Base-by-base conservation (phyloP, 2,329 filamentous ascomycete species). In the Metarhizium guizhouense region DNA sequence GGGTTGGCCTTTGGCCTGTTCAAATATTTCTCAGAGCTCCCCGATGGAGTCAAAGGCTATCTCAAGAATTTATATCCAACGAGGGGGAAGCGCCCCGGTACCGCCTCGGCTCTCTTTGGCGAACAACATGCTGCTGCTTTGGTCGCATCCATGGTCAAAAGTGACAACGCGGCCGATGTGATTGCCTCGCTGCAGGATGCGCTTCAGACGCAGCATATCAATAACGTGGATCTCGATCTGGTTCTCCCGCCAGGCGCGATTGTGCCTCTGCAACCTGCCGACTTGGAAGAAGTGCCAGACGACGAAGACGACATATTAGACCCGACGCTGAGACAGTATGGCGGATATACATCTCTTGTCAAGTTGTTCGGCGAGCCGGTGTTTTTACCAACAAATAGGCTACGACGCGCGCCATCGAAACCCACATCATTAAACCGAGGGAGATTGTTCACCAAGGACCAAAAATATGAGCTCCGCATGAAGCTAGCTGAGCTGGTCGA, bases 71-170 rank as follows among this genome's bases (percentile, higher is more conserved):
- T 76, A 42, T 83, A 82, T 61, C 78, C 79, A 42, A 76, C 77
- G 14, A 71, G 78, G 63, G 77, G 76, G 25, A 77, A 81, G 56
- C 76, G 82, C 52, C 83, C 86, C 5, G 82, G 82, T 45, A 86
- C 84, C 47, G 79, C 81, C 1, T 82, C 87, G 20, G 77, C 79
- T 47, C 78, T 96, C 57, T 97, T 97, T 71, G 83, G 88, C 59
- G 91, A 96, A 68, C 86, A 93, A 70, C 94, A 99, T 79, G 91
- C 93, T 20, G 94, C 92, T 47, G 89, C 95, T 65, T 74, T 99
- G 57, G 92, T 93, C 53, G 87, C 88, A 69, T 83, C 84, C 52
- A 94, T 97, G 86, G 81, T 85, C 59, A 86, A 82, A 72, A 86
- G 93, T 60, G 90, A 95, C 50, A 88, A 91, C 67, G 81, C 85